Evolutionary conservation across 148 eudicot species (phyloP).

Genomic region (Drosera capensis): DNA sequence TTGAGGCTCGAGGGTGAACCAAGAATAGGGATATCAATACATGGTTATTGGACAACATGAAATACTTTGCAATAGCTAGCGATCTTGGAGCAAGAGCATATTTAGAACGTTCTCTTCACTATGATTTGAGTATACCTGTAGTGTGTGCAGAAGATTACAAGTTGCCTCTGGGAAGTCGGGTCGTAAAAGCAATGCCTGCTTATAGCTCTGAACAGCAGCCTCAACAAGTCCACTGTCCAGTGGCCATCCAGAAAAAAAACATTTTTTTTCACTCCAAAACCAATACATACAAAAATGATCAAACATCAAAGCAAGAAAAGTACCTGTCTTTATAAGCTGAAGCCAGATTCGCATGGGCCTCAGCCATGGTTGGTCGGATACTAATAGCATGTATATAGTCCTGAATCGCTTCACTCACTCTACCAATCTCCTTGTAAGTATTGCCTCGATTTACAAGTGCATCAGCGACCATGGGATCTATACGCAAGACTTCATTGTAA

Average conservation of each 20-base stretch:
- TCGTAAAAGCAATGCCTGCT: conserved; percentile 63
- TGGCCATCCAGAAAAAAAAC: conserved; percentile 4
- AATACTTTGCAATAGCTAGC: neutral
- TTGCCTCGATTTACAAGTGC: conserved; percentile 85
- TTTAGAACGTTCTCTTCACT: neutral
- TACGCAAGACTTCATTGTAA: conserved; percentile 82
- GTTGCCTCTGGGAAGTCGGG: conserved; percentile 96
- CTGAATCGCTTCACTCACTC: conserved; percentile 90
- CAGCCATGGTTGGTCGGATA: conserved; percentile 85
- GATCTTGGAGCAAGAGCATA: neutral
- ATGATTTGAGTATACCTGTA: conserved; percentile 36
- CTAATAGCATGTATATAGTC: conserved; percentile 72
- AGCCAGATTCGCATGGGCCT: conserved; percentile 96
- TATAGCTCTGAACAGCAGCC: conserved; percentile 74
- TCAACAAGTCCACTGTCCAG: conserved; percentile 64
- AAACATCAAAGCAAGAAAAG: neutral
- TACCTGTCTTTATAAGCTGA: conserved; percentile 96
- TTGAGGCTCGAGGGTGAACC: too few relatives aligned
- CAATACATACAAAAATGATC: neutral
- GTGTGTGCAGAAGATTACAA: conserved; percentile 88
- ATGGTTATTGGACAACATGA: neutral
- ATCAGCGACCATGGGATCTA: conserved; percentile 88
- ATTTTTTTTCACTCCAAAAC: neutral
- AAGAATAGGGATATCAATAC: too few relatives aligned
- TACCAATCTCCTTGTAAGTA: conserved; percentile 84